A percentile compares a stretch with the other conserved stretches of the same genome.
Conservation (phyloP, 305 asterid genomes). For the Ilex paraguariensis region DNA sequence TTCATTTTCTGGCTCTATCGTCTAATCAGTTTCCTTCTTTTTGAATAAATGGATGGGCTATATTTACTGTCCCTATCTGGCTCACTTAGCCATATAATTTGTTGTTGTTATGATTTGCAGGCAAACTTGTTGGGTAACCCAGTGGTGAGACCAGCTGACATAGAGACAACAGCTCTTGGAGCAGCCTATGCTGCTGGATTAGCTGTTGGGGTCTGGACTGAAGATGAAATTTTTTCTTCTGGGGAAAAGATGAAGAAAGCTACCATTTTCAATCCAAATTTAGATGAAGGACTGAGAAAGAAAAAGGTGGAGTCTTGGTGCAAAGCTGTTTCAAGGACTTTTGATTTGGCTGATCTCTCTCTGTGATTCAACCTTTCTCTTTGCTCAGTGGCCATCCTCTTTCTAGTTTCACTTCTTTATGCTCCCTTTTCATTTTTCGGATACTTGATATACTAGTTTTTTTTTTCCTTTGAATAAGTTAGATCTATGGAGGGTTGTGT, state of each 20-base stretch:
- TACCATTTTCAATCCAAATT: conserved; percentile 39
- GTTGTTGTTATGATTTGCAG: conserved; percentile 24
- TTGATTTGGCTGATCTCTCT: conserved; percentile 90
- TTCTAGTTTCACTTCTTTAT: too few species aligned
- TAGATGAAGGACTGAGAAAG: conserved; percentile 54
- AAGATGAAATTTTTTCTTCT: conserved; percentile 52
- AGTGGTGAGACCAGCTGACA: conserved; percentile 74
- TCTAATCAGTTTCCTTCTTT: too few species aligned
- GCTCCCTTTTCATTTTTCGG: too few species aligned
- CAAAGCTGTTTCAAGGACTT: conserved; percentile 72
- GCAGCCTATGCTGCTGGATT: conserved; percentile 97
- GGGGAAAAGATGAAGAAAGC: conserved; percentile 50
- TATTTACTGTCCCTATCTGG: too few species aligned
- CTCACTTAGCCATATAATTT: too few species aligned
- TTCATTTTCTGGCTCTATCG: too few species aligned
- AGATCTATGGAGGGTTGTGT: too few species aligned
- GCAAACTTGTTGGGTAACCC: conserved; percentile 77
- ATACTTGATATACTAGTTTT: too few species aligned
- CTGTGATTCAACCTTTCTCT: conserved; percentile 19
- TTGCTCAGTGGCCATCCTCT: too few species aligned
- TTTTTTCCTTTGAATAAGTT: too few species aligned
- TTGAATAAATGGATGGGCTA: too few species aligned
- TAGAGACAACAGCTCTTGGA: conserved; percentile 87
- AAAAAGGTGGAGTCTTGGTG: conserved; percentile 84
- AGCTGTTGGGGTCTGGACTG: conserved; percentile 81